Evolutionary conservation across 225 moss, liverwort and hornwort genomes (phyloP).

Genomic region (Marchantia polymorpha): DNA sequence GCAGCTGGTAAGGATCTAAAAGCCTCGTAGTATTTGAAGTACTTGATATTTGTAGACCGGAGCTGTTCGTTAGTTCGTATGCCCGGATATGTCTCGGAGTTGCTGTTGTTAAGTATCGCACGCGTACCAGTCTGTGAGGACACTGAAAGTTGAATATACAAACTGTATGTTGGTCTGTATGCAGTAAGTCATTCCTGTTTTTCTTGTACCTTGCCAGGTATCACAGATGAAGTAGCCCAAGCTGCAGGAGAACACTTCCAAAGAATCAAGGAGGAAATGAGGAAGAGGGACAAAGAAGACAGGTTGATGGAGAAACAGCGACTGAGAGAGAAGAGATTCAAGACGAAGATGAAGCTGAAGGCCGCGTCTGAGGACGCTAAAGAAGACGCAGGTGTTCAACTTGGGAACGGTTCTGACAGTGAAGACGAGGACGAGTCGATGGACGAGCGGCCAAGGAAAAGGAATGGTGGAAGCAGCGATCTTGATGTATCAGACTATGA

Average conservation of each 20-base stretch:
- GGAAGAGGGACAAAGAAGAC: conserved; percentile 87
- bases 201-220: conserved; percentile 8
- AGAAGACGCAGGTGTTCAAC: conserved; percentile 34
- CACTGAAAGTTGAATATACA: background rate
- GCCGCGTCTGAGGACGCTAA: conserved; percentile 49
- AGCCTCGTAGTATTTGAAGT: background rate
- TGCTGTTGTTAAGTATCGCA: background rate
- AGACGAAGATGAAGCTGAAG: conserved; percentile 60
- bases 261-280: conserved; percentile 86
- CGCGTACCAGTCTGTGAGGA: background rate
- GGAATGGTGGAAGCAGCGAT: conserved; percentile 44
- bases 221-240: conserved; percentile 41
- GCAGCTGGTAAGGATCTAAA: conserved; percentile 43
- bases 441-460: conserved; percentile 23
- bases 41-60: background rate
- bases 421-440: conserved; percentile 38
- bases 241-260: conserved; percentile 69
- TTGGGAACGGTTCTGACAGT: conserved; percentile 39
- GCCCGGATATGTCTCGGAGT: background rate
- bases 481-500: conserved; percentile 35
- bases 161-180: too few relatives aligned
- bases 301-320: conserved; percentile 75
- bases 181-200: background rate
- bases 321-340: conserved; percentile 70
- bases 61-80: background rate